Evolutionary conservation across 1,139 yeast genomes (phyloP), one percentile per base, ranked within the genome.

Genomic region (Suhomyces bribrorum): DNA sequence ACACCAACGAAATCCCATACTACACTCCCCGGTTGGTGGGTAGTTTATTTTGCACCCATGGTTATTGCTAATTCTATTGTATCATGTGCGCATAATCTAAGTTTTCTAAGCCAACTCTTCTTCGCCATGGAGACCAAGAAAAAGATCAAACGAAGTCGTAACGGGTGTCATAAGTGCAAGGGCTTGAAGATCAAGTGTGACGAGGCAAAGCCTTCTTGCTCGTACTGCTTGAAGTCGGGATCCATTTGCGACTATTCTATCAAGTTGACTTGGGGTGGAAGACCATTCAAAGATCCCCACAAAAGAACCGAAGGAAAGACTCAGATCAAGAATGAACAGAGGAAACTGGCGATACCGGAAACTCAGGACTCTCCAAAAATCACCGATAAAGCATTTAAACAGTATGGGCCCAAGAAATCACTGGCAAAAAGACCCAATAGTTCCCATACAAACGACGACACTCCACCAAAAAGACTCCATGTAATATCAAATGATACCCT

Each of bases 241-340:
- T 50, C 62, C 8, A 46, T 56, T 1, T 86, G 95, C 59, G 90
- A 84, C 51, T 86, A 86, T 52, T 67, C 83, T 3, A 52, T 84
- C 17, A 78, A 73, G 46, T 64, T 86, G 29, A 77, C 81, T 0
- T 86, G 95, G 95, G 92, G 90, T 15, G 92, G 92, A 0, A 59
- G 90, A 36, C 88, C 87, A 0, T 79, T 69, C 45, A 65, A 66
- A 42, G 61, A 67, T 39, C 33, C 44, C 11, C 38, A 44, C 46
- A 75, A 69, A 45, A 67, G 69, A 34, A 63, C 23, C 8, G 23
- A n/a, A 12, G 7, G 24, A 23, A 17, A 18, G 32, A 15, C 15
- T 14, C 5, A 17, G 5, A 16, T n/a, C n/a, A n/a, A n/a, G n/a
- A n/a, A 7, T 5, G 14, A 26, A 26, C 13, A 27, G 5, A 11